phyloP scores from a whole-genome alignment of 768 basidiomycete species.

The Amanita fuliginea region DNA sequence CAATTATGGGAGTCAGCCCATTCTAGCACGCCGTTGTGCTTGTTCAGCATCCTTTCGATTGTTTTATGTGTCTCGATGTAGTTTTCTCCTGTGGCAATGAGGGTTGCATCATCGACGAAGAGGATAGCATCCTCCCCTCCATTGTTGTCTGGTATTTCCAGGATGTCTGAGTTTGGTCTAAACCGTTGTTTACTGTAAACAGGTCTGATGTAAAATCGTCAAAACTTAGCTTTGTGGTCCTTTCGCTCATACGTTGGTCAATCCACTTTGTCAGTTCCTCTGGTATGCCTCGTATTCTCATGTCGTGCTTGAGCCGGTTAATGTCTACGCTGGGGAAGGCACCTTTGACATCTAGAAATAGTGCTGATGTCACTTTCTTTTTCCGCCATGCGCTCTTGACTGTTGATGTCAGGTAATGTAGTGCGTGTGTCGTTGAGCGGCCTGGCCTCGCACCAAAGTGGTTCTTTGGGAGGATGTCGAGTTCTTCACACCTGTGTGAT shows the following conservation, averaged over 20 bases:
- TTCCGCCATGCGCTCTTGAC: constrained; percentile 3
- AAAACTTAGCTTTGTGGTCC: constrained; percentile 6
- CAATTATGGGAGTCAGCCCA: neutral
- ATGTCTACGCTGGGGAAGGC: constrained; percentile 9
- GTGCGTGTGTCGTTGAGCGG: neutral
- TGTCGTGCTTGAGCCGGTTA: neutral
- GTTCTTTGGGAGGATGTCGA: neutral
- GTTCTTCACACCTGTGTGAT: neutral
- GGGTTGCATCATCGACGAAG: neutral
- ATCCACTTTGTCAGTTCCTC: neutral
- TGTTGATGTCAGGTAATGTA: neutral
- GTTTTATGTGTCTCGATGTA: neutral
- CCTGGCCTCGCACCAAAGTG: neutral
- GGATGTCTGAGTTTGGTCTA: constrained; percentile 4
- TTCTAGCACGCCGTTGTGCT: neutral
- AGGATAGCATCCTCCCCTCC: neutral
- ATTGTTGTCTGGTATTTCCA: neutral
- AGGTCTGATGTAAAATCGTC: constrained; percentile 8
- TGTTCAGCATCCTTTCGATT: neutral
- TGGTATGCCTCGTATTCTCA: neutral
- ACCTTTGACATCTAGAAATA: constrained; percentile 9
- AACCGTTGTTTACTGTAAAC: constrained; percentile 3
- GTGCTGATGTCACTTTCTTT: constrained; percentile 1
- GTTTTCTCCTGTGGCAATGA: neutral
- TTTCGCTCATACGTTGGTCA: neutral